Base-by-base conservation (phyloP, 129 eudicot genomes). In the Flaveria brownii region DNA sequence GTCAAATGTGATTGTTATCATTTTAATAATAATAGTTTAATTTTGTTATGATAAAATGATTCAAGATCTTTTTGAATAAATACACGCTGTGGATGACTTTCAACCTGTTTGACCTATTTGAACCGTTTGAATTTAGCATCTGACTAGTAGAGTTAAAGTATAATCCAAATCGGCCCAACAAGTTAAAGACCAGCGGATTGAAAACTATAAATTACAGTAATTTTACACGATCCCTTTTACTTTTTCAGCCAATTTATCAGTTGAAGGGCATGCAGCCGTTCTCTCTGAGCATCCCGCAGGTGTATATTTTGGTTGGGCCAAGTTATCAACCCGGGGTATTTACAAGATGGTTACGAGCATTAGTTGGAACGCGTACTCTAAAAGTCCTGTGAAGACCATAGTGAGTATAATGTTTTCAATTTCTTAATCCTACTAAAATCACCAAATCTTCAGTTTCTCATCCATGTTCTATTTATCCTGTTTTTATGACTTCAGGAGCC, bases 251-350 rank as follows among this genome's bases (percentile, higher is more conserved):
- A 89, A 91, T 83, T 71, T 91, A 77, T 94, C 99, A 16, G 36
- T 88, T 1, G 86, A 94, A 70, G 85, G 93, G 33, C 91, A 83
- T 76, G 86, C 88, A 76, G 28, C 62, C 47, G 50, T 86, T 49
- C 96, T 94, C 26, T 82, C 87, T n/a, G 92, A 94, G 65, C 86
- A 94, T 67, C 99, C 99, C 26, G 83, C 97, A 1, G 99, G 97
- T 51, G 96, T 91, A 10, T 94, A 91, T 78, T 94, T 94, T 85
- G 99, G 99, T 41, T 94, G 99, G 99, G 97, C 99, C 13, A 91
- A 86, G 60, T 79, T 94, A 78, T 75, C 87, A 68, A 86, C 50
- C n/a, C 84, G 84, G 5, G 97, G 97, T 26, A 79, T 91, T 80
- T 94, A 86, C 85, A 94, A 91, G 94, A 94, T 89, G 96, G 97